phyloP scores from a whole-genome alignment of 2,329 filamentous ascomycete genomes.

The Fusarium longipes region DNA sequence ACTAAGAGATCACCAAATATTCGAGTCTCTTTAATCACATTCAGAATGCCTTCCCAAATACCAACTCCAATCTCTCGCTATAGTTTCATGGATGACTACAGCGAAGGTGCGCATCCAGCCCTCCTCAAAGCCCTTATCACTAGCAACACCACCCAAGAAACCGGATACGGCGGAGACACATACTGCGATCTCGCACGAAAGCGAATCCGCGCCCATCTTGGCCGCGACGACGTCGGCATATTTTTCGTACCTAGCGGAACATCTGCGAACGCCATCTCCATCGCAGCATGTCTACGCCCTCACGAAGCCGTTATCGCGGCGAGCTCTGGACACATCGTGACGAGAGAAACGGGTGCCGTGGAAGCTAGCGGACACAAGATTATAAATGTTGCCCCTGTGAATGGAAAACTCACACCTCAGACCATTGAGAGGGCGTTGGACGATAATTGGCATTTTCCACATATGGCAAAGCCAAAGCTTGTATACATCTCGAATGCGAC shows the following conservation, averaged over 20 bases:
- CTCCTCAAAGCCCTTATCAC: constrained; percentile 59
- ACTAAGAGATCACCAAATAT: background rate
- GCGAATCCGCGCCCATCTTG: constrained; percentile 54
- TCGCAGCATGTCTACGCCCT: constrained; percentile 61
- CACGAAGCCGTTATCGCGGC: constrained; percentile 64
- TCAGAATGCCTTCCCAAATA: constrained; percentile 39
- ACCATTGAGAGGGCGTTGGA: constrained; percentile 56
- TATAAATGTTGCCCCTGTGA: constrained; percentile 58
- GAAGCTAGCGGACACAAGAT: constrained; percentile 64
- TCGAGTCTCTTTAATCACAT: background rate
- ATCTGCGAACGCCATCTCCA: constrained; percentile 63
- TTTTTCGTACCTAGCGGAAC: constrained; percentile 65
- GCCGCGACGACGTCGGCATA: constrained; percentile 56
- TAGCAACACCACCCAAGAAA: constrained; percentile 59
- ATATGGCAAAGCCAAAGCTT: constrained; percentile 63
- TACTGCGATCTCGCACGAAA: constrained; percentile 56
- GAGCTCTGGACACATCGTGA: constrained; percentile 61
- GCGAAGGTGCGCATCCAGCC: constrained; percentile 63
- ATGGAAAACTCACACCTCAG: constrained; percentile 60
- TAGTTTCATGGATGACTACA: constrained; percentile 64
- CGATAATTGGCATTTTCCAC: constrained; percentile 63
- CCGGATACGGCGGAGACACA: constrained; percentile 60
- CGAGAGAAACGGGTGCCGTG: constrained; percentile 62
- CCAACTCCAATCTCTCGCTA: constrained; percentile 47
- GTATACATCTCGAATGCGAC: constrained; percentile 65